Evolutionary conservation across 805 yeast species (phyloP), one percentile per base, ranked within the genome.

Genomic region (Saccharomycopsis sp.): DNA sequence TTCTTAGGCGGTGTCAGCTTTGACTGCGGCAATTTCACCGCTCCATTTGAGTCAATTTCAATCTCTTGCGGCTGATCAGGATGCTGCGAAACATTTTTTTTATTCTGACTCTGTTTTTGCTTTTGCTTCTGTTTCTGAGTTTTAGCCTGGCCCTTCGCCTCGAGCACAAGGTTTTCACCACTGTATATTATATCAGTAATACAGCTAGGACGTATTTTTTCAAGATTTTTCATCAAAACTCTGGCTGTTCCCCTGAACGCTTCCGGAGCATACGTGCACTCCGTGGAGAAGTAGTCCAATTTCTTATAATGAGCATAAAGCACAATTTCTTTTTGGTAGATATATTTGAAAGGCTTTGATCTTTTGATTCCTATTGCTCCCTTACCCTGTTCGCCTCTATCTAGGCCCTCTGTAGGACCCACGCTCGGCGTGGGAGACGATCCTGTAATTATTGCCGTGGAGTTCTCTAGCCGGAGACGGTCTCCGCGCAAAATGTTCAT

Each of bases 231-330:
- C 77, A 94, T 83, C 24, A 94, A 75, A 59, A 91, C 90, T 67
- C 99, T 80, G 0, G 99, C 97, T 0, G 98, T 94, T 18, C 99
- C 99, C 64, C 99, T 77, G 67, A 94, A 94, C 0, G 99, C 98
- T 69, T 94, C 99, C 1, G 99, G 98, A 0, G 99, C 97, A 73
- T 94, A 94, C 0, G 97, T 86, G 70, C 99, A 94, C 67, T 94
- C 99, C 0, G 99, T 94, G 8, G 96, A 88, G 69, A 94, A 94
- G 68, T 94, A 94, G 72, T 94, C 99, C 54, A 94, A 76, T 66
- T 91, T 88, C 71, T 89, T 91, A 74, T 91, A 94, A 68, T 94
- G 99, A 1, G 99, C 99, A 72, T 94, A 94, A 16, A 94, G 77
- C 21, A 94, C 99, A 64, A 94, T 94, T 68, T 94, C 99, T 77